Percentiles rank a stretch among this genome's conserved stretches.
Conservation (phyloP, 257 asterid species). For the Verbena officinalis region DNA sequence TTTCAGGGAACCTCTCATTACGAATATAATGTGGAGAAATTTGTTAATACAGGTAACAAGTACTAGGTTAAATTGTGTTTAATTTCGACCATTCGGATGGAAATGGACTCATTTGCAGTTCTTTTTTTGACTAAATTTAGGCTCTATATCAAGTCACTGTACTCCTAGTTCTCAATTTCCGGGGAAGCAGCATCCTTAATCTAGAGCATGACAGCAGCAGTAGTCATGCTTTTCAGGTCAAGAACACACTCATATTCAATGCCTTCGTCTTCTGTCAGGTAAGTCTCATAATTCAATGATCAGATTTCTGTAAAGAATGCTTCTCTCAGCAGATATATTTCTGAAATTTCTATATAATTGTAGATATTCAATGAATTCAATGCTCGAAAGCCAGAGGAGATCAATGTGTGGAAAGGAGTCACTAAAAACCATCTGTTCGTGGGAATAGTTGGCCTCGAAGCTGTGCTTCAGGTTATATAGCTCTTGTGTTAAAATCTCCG, state of each 20-base stretch:
- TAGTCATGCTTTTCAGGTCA: slow-evolving; percentile 47
- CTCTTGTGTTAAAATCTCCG: no score
- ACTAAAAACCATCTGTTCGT: slow-evolving; percentile 74
- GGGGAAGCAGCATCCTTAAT: slow-evolving; percentile 51
- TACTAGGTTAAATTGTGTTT: neutral
- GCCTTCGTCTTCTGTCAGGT: slow-evolving; percentile 76
- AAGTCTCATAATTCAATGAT: neutral
- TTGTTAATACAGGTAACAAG: slow-evolving; percentile 62
- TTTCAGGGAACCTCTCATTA: slow-evolving; percentile 76
- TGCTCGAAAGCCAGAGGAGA: slow-evolving; percentile 91
- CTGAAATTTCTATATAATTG: neutral
- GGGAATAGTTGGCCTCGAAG: slow-evolving; percentile 64
- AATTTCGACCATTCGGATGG: neutral
- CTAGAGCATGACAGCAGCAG: slow-evolving; percentile 37
- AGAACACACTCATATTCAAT: slow-evolving; percentile 71
- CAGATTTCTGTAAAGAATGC: neutral
- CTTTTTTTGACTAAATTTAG: slow-evolving; percentile 37
- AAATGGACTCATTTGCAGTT: slow-evolving; percentile 7
- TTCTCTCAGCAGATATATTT: neutral
- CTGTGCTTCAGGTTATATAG: slow-evolving; percentile 74
- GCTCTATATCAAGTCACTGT: slow-evolving; percentile 77
- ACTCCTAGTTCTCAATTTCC: slow-evolving; percentile 65
- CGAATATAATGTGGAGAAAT: slow-evolving; percentile 89
- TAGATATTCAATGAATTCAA: slow-evolving; percentile 85
- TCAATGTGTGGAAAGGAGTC: slow-evolving; percentile 79